Evolutionary conservation across 192 early-diverging fungal species (phyloP), one percentile per base, ranked within the genome.

Genomic region (Coemansia sp.): DNA sequence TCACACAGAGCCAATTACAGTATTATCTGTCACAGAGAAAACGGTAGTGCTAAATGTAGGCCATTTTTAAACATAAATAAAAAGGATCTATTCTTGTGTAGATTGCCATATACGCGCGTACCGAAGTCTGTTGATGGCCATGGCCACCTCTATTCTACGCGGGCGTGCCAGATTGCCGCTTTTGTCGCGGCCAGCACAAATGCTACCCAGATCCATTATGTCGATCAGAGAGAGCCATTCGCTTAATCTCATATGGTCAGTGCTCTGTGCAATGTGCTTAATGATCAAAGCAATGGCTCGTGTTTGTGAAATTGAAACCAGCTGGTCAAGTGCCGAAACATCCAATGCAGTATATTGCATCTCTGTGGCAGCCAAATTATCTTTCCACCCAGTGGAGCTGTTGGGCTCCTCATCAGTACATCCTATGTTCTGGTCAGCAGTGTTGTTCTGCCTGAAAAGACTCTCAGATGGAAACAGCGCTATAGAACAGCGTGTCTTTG

Each of bases 281-380:
- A 87, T 61, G 40, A 77, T 68, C 13, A 50, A 63, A 4, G 86
- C 75, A 60, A 88, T 85, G 49, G 64, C 61, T 18, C 85, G 80
- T 45, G 85, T 81, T 61, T 88, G 87, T 11, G 87, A 85, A 6
- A 45, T 26, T 9, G 83, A 78, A 3, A 71, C 82, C 5, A 88
- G 78, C 61, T 88, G 87, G 62, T 86, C 85, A 18, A 88, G 70
- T 11, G 78, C 83, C 2, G 85, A 76, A n/a, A 88, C 53, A 54
- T 85, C 78, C 45, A 86, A 70, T 37, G 70, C 73, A 4, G 73
- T 49, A 3, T 23, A 56, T 23, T 37, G 63, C 5, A 23, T 5
- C n/a, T 67, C 52, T 21, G 49, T 44, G 18, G 58, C 63, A 0
- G 49, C 43, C 18, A 5, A 43, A 5, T n/a, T 21, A 7, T 45